Percentiles rank a stretch among this genome's conserved stretches.
These are phyloP conservation scores for Sporothrix globosa DNA, from an alignment of 2,329 filamentous ascomycete genomes.

Conservation along the genomic window DNA sequence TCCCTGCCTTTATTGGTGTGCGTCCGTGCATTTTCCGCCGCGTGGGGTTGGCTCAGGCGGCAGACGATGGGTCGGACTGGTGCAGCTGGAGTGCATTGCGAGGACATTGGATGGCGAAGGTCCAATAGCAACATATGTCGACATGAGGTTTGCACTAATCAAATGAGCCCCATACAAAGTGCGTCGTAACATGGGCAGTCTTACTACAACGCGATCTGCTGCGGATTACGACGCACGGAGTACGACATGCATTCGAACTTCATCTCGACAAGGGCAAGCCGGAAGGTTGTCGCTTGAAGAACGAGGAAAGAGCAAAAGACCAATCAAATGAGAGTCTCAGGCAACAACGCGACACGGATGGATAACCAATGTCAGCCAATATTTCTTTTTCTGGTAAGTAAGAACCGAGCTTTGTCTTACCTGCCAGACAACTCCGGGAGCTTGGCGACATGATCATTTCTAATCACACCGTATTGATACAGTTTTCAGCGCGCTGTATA, in stretches of 20 bases:
- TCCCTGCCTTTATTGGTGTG: neutral
- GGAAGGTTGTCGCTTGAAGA: neutral
- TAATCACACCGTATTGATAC: too few species aligned
- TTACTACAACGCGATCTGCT: too few species aligned
- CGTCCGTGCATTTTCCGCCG: neutral
- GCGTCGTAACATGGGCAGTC: too few species aligned
- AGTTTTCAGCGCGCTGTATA: too few species aligned
- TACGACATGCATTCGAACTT: too few species aligned
- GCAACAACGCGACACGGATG: neutral
- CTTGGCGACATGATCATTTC: neutral
- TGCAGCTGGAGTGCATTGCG: too few species aligned
- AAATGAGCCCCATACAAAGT: too few species aligned
- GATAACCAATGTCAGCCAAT: neutral
- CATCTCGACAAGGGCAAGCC: neutral
- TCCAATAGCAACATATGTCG: too few species aligned
- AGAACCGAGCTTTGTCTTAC: neutral
- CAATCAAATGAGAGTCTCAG: neutral
- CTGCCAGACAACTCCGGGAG: neutral
- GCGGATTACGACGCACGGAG: too few species aligned
- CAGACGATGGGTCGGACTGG: too few species aligned
- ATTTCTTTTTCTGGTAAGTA: neutral
- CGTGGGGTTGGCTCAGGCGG: conserved; percentile 12
- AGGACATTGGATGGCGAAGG: too few species aligned
- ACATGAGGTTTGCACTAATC: too few species aligned
- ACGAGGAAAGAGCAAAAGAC: neutral